Evolutionary conservation across 208 protist genomes (phyloP).

Genomic region (Trypanosoma brucei): DNA sequence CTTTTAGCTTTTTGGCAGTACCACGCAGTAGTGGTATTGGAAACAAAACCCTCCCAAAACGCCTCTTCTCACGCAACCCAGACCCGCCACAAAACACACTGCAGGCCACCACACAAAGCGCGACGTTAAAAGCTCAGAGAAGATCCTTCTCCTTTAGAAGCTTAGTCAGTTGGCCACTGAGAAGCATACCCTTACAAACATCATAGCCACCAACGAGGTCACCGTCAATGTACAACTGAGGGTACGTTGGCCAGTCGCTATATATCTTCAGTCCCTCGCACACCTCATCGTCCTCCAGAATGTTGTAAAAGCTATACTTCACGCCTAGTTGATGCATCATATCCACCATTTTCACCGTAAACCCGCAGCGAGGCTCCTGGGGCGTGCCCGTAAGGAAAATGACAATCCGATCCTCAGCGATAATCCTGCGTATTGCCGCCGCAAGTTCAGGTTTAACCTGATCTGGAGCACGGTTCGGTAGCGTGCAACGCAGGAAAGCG

Average conservation of each 20-base stretch:
- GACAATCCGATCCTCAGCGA: slow-evolving; percentile 69
- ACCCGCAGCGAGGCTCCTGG: slow-evolving; percentile 80
- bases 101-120: too few relatives aligned
- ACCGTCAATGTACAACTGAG: slow-evolving; percentile 90
- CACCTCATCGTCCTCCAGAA: slow-evolving; percentile 85
- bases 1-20: too few relatives aligned
- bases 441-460: slow-evolving; percentile 59
- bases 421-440: slow-evolving; percentile 59
- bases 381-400: slow-evolving; percentile 90
- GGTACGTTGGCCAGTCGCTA: slow-evolving; percentile 92
- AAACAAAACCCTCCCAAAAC: too few relatives aligned
- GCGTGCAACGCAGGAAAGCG: slow-evolving; percentile 23
- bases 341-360: slow-evolving; percentile 80
- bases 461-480: slow-evolving; percentile 24
- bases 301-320: slow-evolving; percentile 86
- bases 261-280: slow-evolving; percentile 88
- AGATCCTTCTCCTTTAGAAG: slow-evolving; percentile 78
- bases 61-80: background rate
- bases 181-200: slow-evolving; percentile 78
- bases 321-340: slow-evolving; percentile 71
- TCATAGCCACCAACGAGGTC: slow-evolving; percentile 90
- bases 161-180: slow-evolving; percentile 63
- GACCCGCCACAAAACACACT: too few relatives aligned
- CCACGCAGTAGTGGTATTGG: too few relatives aligned
- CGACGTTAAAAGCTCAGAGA: slow-evolving; percentile 21